Base-by-base conservation (phyloP, 805 yeast genomes). In the Saccharomycopsis oosterbeekiorum region DNA sequence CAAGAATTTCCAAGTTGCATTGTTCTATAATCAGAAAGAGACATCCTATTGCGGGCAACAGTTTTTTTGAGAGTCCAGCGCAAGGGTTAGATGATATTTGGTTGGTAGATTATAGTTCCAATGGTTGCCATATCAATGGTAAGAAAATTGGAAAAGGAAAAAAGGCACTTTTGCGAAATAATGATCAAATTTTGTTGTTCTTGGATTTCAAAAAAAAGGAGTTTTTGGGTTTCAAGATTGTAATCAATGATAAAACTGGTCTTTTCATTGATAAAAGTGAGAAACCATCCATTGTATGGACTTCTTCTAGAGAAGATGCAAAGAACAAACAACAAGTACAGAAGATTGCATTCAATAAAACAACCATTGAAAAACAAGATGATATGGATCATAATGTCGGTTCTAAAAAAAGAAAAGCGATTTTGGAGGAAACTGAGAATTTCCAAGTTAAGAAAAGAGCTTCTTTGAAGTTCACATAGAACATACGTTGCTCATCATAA, bases 1-100 rank as follows among this genome's bases (percentile, higher is more conserved):
- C 80, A 66, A 74, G 97, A 55, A 80, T 93, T 67, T 92, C 97
- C 1, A 88, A 90, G 65, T 77, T 85, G 0, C 98, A 94, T 72
- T 91, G 97, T 71, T 74, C 84, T 37, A 75, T 93, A 14, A 67
- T 78, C 60, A 83, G 83, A 67, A 80, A 83, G 62, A 76, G 90
- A 62, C 89, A 86, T 68, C 84, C 84, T 0, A 59, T 56, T 14
- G 80, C 83, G 2, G 79, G 80, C 14, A 75, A 76, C 37, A 76
- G 83, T 39, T 78, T 85, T 3, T 82, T 75, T 68, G 89, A 85
- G 66, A 82, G 87, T 10, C 90, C 92, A 0, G 91, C 90, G 0
- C 86, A 82, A 72, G 85, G 86, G 62, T 73, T 84, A 8, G 88
- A 85, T 61, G 91, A 85, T 68, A 76, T 88, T 15, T 90, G 96